Percentiles rank a stretch among this genome's conserved stretches.
These are phyloP conservation scores for Euclidium syriacum DNA, from an alignment of 345 rosid species.

Conservation along the genomic window DNA sequence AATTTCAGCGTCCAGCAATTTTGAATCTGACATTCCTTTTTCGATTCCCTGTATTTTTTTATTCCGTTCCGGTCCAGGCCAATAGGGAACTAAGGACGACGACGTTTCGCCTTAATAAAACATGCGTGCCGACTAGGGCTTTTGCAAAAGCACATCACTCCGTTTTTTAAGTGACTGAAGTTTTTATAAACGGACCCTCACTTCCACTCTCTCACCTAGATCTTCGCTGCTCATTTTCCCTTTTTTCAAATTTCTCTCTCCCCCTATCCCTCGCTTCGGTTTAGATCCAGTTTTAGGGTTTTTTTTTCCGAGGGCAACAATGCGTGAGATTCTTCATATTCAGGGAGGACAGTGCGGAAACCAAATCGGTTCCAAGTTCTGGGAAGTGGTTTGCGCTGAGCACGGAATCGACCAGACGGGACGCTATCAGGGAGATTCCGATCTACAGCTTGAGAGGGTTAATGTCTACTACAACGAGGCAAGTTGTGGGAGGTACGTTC, in stretches of 20 bases:
- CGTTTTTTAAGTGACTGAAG: not conserved
- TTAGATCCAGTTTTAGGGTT: constrained; percentile 20
- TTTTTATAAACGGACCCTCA: constrained; percentile 24
- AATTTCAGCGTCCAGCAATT: constrained; percentile 8
- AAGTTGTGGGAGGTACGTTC: constrained; percentile 56
- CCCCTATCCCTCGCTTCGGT: not conserved
- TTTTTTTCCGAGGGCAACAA: constrained; percentile 10
- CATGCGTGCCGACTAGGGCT: not conserved
- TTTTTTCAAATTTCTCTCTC: not conserved
- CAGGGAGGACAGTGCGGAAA: constrained; percentile 70
- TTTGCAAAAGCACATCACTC: not conserved
- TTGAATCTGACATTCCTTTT: constrained; percentile 22
- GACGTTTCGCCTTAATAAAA: not conserved
- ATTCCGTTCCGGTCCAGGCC: constrained; percentile 19
- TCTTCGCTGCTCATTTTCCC: not conserved
- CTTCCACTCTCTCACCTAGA: not conserved
- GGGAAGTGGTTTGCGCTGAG: constrained; percentile 55
- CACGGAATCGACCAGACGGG: constrained; percentile 59
- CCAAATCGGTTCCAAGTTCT: constrained; percentile 68
- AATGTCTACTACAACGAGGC: constrained; percentile 67
- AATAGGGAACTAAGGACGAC: not conserved
- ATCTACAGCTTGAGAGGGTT: constrained; percentile 52
- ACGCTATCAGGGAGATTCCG: constrained; percentile 41
- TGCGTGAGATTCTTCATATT: constrained; percentile 67
- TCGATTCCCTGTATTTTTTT: constrained; percentile 3